phyloP scores from a whole-genome alignment of 1,284 basidiomycete species.

The Austroboletus sp. region DNA sequence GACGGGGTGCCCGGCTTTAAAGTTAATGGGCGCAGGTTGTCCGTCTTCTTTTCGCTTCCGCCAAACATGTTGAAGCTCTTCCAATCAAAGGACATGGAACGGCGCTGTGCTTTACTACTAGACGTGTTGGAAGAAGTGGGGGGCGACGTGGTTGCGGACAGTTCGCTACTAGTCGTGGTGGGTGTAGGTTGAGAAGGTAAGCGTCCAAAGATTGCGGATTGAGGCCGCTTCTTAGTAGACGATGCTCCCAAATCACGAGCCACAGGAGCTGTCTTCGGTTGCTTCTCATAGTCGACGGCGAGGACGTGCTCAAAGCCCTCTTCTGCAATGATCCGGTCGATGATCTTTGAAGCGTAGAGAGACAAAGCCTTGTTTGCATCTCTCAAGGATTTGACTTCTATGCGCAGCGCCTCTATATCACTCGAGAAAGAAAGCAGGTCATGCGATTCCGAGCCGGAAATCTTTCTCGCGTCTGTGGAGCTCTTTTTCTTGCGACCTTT shows the following conservation, averaged over 20 bases:
- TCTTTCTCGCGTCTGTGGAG: slow-evolving; percentile 35
- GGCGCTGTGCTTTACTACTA: slow-evolving; percentile 48
- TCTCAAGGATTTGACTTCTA: slow-evolving; percentile 82
- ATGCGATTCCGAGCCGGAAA: slow-evolving; percentile 38
- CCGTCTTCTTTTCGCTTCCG: slow-evolving; percentile 53
- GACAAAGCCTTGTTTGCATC: slow-evolving; percentile 93
- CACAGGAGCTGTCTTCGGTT: slow-evolving; percentile 32
- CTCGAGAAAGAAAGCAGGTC: slow-evolving; percentile 40
- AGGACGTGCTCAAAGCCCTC: slow-evolving; percentile 93
- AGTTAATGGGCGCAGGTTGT: slow-evolving; percentile 61
- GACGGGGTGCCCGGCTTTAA: slow-evolving; percentile 56
- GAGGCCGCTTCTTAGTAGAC: slow-evolving; percentile 48
- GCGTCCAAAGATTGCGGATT: slow-evolving; percentile 50
- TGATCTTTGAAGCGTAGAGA: slow-evolving; percentile 91
- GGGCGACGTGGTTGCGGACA: slow-evolving; percentile 35
- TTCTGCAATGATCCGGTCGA: slow-evolving; percentile 88
- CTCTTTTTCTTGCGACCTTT: slow-evolving; percentile 51
- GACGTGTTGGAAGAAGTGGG: slow-evolving; percentile 26
- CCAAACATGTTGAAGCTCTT: slow-evolving; percentile 64
- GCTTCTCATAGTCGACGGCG: slow-evolving; percentile 76
- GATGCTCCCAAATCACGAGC: slow-evolving; percentile 12
- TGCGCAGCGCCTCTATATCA: slow-evolving; percentile 64
- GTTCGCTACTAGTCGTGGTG: slow-evolving; percentile 28
- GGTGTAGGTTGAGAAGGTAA: slow-evolving; percentile 37
- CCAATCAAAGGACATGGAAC: slow-evolving; percentile 79